These are phyloP conservation scores for Rubroboletus satanas DNA, from an alignment of 768 basidiomycete species.

Conservation along the genomic window DNA sequence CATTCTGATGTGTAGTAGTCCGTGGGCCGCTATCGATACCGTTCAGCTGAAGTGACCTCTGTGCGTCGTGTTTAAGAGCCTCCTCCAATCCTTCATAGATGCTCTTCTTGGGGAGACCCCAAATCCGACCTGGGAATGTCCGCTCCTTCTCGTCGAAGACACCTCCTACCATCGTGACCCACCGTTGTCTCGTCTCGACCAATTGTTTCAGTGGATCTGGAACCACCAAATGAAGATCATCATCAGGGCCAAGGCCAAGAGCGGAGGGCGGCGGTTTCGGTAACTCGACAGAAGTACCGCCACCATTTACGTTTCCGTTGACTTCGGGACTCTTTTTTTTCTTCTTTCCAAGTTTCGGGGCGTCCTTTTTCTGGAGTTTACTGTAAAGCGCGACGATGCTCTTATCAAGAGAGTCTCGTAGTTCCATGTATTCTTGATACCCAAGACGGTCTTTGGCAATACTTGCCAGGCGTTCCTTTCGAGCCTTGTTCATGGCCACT, in stretches of 20 bases:
- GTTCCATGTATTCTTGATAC: conserved; percentile 86
- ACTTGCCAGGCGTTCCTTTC: conserved; percentile 65
- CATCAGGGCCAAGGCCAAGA: conserved; percentile 64
- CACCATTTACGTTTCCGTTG: conserved; percentile 32
- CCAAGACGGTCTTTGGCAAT: conserved; percentile 85
- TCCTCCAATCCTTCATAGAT: conserved; percentile 75
- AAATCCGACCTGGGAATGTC: conserved; percentile 63
- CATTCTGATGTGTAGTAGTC: conserved; percentile 38
- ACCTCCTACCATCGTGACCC: conserved; percentile 72
- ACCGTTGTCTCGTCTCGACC: conserved; percentile 71
- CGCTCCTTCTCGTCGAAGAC: conserved; percentile 74
- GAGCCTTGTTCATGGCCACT: conserved; percentile 76
- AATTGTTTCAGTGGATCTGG: conserved; percentile 67
- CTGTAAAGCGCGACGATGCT: conserved; percentile 70
- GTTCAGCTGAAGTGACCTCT: conserved; percentile 21
- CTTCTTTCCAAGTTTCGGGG: conserved; percentile 64
- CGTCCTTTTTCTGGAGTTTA: conserved; percentile 81
- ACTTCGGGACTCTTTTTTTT: conserved; percentile 58
- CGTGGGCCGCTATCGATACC: conserved; percentile 22
- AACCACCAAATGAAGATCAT: conserved; percentile 58
- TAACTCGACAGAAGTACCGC: conserved; percentile 30
- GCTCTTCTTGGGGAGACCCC: conserved; percentile 73
- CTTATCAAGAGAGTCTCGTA: conserved; percentile 83
- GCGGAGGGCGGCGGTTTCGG: conserved; percentile 68
- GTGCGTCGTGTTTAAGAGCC: conserved; percentile 44